Conservation (phyloP, 306 rosid species). For the Coriaria nepalensis region DNA sequence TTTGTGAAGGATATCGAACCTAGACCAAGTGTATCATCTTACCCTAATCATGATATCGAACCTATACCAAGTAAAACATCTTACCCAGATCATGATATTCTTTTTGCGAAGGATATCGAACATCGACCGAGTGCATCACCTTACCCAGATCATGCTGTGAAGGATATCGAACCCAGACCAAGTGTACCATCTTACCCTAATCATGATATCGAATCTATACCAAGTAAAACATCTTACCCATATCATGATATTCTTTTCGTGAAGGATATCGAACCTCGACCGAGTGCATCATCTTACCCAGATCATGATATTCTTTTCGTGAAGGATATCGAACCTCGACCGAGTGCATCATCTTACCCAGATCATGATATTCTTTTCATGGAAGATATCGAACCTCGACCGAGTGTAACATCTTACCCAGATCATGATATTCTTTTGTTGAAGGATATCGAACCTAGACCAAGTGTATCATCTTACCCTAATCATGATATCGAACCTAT, state of each 20-base stretch:
- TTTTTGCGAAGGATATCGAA: constrained; percentile 8
- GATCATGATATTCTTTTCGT: too few species aligned
- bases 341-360: too few species aligned
- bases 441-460: constrained; percentile 15
- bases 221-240: too few species aligned
- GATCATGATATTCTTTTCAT: background rate
- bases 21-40: too few species aligned
- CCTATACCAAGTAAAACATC: too few species aligned
- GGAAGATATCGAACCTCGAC: background rate
- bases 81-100: background rate
- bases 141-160: background rate
- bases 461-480: background rate
- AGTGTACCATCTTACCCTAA: background rate
- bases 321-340: too few species aligned
- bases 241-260: too few species aligned
- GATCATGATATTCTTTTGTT: background rate
- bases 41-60: background rate
- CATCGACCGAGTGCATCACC: background rate
- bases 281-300: too few species aligned
- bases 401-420: too few species aligned
- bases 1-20: too few species aligned
- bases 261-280: background rate
- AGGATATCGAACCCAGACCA: constrained; percentile 16
- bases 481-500: constrained; percentile 5
- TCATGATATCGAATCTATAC: background rate